Base-by-base conservation (phyloP, 345 rosid genomes). In the Heritiera fomes region DNA sequence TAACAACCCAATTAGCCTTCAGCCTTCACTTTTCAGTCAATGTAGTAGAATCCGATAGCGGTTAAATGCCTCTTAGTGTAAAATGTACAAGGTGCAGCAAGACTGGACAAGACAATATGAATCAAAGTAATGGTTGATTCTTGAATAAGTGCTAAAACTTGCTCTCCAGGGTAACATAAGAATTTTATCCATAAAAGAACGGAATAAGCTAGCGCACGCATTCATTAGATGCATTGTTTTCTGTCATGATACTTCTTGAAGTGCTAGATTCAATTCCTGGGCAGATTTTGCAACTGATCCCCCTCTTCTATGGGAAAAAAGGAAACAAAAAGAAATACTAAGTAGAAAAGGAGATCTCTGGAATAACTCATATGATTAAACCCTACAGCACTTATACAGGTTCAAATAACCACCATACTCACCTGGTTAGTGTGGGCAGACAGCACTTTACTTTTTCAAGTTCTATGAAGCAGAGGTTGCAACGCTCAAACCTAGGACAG, bases 231-330 rank as follows among this genome's bases (percentile, higher is more conserved):
- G 72, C n/a, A 66, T 81, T 70, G 20, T 15, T 23, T 52, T 34
- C 18, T 63, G 76, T 86, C 85, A 87, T 47, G 92, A 94, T 64
- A 85, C 87, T 80, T 93, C 97, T 85, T 94, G 92, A 74, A 96
- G 83, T 63, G 97, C 95, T 38, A 96, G 84, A 85, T 80, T 92
- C 80, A 96, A 86, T 86, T 96, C 99, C 80, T 91, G 91, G 14
- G 92, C 95, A 38, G 90, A 85, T 82, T 96, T 96, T 32, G 94
- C 92, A 76, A 94, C 97, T 61, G 90, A 89, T n/a, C 97, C 98
- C 15, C 95, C 98, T 88, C 95, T 89, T 89, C 99, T 96, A 80
- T 68, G 55, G 73, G 23, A 45, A 61, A 74, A 45, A 50, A 40
- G 2, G 56, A 74, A 74, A 72, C 28, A 43, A 41, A 77, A 14